Evolutionary conservation across 768 basidiomycete genomes (phyloP), one percentile per base, ranked within the genome.

Genomic region (Cystofilobasidium capitatum): DNA sequence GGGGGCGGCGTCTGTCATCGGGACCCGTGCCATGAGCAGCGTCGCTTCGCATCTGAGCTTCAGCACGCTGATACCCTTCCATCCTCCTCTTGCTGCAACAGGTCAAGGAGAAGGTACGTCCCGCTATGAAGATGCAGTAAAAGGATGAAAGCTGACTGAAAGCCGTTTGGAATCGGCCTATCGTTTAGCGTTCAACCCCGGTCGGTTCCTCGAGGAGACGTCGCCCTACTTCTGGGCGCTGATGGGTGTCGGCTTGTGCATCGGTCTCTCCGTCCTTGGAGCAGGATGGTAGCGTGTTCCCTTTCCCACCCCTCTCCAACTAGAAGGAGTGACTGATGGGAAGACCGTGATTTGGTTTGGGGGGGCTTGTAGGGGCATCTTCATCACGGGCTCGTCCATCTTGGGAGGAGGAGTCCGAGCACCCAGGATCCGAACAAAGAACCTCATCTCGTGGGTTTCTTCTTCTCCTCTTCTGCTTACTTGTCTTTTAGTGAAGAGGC

Each of bases 361-460:
- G n/a, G n/a, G n/a, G n/a, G n/a, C n/a, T n/a, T n/a, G n/a, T 65
- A 98, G 94, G 94, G 94, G 94, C 60, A 98, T 99, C 76, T 91
- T 94, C 81, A 79, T 98, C 65, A 98, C 96, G 0, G 96, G 96
- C 64, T 80, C 93, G n/a, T 94, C 91, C 36, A 92, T 99, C 72
- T 82, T 99, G 36, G 94, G 94, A 54, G 96, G 92, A 75, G 93
- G 93, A 74, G 91, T 98, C 13, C 82, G 92, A 49, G 83, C 91
- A 57, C 94, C 94, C 14, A 82, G 94, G 71, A 98, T 99, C 64
- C 83, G 87, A 58, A 98, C 94, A 24, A 98, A 99, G 83, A 99
- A 99, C 77, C 77, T 98, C 77, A 96, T 99, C 73, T 92, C 90
- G 92, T 91, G 59, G 62, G 82, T 74, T 16, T 0, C 2, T 1